phyloP scores from a whole-genome alignment of 2,329 filamentous ascomycete genomes.

The Dactylellina sp. region DNA sequence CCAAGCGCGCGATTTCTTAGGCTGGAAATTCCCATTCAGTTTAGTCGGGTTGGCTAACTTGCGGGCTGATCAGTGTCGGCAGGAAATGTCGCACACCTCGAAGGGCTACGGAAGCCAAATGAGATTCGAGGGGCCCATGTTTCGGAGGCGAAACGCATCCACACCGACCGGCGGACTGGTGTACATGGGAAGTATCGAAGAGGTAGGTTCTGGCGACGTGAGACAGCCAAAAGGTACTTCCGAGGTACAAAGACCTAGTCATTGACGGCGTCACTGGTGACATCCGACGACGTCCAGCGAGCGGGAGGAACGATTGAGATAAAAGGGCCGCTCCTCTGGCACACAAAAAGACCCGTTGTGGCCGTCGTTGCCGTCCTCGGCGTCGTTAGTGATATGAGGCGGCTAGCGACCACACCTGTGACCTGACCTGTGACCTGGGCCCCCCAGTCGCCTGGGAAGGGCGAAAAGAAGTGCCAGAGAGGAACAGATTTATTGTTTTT shows the following conservation, averaged over 20 bases:
- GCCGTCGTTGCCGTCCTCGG: too few species aligned
- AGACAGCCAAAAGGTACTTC: conserved; percentile 25
- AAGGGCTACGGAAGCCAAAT: conserved; percentile 53
- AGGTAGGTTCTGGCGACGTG: conserved; percentile 29
- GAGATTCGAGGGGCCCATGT: conserved; percentile 55
- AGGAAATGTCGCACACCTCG: conserved; percentile 51
- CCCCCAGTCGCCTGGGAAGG: conserved; percentile 14
- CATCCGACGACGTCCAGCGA: conserved; percentile 25
- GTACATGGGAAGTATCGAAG: conserved; percentile 48
- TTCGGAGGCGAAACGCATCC: conserved; percentile 56
- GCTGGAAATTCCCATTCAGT: conserved; percentile 40
- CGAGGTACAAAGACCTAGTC: conserved; percentile 38
- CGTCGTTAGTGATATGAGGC: conserved; percentile 28
- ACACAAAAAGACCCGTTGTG: conserved; percentile 4
- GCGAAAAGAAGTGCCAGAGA: conserved; percentile 15
- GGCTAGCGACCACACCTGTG: conserved; percentile 34
- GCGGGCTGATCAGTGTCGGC: conserved; percentile 56
- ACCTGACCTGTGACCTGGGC: background rate
- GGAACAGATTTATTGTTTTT: conserved; percentile 20
- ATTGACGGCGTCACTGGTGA: conserved; percentile 21
- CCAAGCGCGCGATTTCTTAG: conserved; percentile 55
- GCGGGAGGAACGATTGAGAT: conserved; percentile 11
- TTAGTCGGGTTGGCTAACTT: conserved; percentile 30
- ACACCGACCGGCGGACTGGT: conserved; percentile 31
- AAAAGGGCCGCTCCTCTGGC: conserved; percentile 29